These are phyloP conservation scores for Melanopsichium pennsylvanicum DNA, from an alignment of 1,284 basidiomycete species.

Conservation along the genomic window DNA sequence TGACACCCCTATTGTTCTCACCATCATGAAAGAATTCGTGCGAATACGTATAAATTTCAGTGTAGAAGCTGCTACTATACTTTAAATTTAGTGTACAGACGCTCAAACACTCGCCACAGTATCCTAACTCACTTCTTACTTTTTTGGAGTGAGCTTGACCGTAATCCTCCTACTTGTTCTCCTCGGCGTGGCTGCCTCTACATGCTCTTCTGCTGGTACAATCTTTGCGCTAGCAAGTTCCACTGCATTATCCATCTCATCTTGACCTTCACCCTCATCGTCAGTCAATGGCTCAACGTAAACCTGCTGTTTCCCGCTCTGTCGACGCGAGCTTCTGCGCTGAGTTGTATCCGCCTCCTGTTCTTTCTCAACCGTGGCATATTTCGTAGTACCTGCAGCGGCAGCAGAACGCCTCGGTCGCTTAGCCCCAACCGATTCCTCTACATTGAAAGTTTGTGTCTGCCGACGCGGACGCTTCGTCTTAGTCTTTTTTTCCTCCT, in stretches of 20 bases:
- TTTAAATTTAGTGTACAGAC: too few species aligned
- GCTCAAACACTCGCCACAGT: too few species aligned
- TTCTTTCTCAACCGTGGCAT: too few species aligned
- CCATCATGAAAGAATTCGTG: too few species aligned
- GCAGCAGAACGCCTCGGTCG: slow-evolving; percentile 2
- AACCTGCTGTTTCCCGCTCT: neutral
- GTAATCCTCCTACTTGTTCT: slow-evolving; percentile 17
- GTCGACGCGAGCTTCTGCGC: slow-evolving; percentile 8
- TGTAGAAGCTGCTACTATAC: too few species aligned
- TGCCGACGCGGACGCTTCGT: slow-evolving; percentile 10
- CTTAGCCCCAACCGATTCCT: neutral
- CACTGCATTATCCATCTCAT: neutral
- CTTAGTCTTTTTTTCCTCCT: neutral
- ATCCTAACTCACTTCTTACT: slow-evolving; percentile 1
- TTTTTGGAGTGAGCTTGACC: slow-evolving; percentile 14
- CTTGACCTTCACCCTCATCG: neutral
- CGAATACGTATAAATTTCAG: too few species aligned
- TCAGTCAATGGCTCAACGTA: slow-evolving; percentile 14
- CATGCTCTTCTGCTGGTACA: neutral
- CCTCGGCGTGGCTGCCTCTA: neutral
- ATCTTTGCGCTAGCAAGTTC: too few species aligned
- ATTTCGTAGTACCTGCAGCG: neutral
- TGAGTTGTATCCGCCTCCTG: neutral
- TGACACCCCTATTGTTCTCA: too few species aligned
- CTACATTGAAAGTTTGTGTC: neutral